Conservation (phyloP, 1,284 basidiomycete genomes). For the Microbotryum violaceum region DNA sequence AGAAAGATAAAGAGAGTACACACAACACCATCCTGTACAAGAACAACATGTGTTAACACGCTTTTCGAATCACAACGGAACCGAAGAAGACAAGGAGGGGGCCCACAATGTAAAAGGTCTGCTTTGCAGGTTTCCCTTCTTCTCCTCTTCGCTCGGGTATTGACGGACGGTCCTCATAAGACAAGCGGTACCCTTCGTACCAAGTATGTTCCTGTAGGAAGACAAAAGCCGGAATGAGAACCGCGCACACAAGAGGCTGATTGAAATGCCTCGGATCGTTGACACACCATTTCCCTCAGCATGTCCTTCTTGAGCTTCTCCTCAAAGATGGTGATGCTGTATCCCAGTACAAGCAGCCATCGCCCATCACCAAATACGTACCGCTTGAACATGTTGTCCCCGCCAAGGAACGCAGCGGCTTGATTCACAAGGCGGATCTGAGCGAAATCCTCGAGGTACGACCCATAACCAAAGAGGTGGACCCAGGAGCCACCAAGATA, state of each 20-base stretch:
- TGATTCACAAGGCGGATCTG: constrained; percentile 23
- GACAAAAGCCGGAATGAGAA: background rate
- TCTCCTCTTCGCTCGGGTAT: constrained; percentile 21
- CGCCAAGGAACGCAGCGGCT: constrained; percentile 32
- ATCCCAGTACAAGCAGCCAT: constrained; percentile 31
- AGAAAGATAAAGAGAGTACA: background rate
- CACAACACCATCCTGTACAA: constrained; percentile 22
- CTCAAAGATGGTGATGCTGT: constrained; percentile 30
- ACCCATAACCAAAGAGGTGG: constrained; percentile 30
- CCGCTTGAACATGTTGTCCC: constrained; percentile 34
- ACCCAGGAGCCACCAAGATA: constrained; percentile 28
- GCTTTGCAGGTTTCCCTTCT: constrained; percentile 10
- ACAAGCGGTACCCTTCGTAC: constrained; percentile 26
- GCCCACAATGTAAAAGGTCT: constrained; percentile 30
- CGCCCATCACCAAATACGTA: constrained; percentile 32
- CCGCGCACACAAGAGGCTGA: background rate
- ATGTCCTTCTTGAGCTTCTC: constrained; percentile 20
- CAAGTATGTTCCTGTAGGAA: constrained; percentile 27
- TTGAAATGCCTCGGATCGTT: background rate
- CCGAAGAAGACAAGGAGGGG: background rate
- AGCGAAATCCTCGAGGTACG: constrained; percentile 22
- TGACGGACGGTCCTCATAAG: constrained; percentile 17
- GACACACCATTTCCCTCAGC: constrained; percentile 20
- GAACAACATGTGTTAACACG: background rate
- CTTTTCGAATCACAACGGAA: background rate